Evolutionary conservation across 1,139 yeast species (phyloP).

Genomic region (Komagataea norvegica): DNA sequence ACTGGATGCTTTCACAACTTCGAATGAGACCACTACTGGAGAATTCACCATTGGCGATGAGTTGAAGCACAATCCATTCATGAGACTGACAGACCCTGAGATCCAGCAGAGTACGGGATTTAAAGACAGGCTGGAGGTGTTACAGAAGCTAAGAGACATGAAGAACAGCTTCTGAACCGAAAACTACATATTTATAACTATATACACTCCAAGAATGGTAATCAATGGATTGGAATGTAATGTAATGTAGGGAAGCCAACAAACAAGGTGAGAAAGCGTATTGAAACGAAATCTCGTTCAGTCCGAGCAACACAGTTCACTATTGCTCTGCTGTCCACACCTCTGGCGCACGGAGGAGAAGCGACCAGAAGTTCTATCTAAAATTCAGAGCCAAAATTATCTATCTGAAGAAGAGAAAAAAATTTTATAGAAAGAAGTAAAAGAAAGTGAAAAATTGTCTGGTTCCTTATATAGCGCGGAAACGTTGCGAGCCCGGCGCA

Average conservation of each 20-base stretch:
- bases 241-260: conserved; percentile 11
- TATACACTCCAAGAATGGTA: neutral
- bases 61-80: conserved; percentile 78
- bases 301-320: conserved; percentile 10
- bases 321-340: conserved; percentile 77
- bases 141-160: conserved; percentile 64
- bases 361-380: conserved; percentile 54
- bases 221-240: too few relatives aligned
- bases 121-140: conserved; percentile 47
- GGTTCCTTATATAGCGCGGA: neutral
- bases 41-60: conserved; percentile 82
- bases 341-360: conserved; percentile 36
- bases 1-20: conserved; percentile 46
- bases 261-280: conserved; percentile 5
- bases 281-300: neutral
- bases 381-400: conserved; percentile 42
- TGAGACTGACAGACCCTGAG: conserved; percentile 61
- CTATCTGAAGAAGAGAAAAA: conserved; percentile 23
- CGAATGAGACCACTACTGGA: conserved; percentile 77
- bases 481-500: neutral
- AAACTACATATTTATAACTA: neutral
- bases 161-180: conserved; percentile 42
- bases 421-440: neutral
- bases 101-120: conserved; percentile 51
- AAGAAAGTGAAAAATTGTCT: neutral